Percentiles rank a stretch among this genome's conserved stretches.
Conservation (phyloP, 306 rosid species). For the Corylus americana region DNA sequence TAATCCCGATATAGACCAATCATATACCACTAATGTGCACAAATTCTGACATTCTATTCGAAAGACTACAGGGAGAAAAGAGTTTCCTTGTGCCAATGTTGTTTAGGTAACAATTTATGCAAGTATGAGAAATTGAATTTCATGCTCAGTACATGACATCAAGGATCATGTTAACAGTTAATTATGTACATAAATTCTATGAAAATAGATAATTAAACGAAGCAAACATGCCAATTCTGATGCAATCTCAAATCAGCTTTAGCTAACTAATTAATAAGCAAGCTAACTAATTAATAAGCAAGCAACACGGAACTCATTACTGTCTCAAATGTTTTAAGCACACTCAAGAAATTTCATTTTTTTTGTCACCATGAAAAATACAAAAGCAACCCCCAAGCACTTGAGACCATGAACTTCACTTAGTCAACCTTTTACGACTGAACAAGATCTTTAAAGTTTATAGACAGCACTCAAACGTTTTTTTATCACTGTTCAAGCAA, state of each 20-base stretch:
- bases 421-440: neutral
- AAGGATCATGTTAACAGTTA: neutral
- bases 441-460: neutral
- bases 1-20: too few relatives aligned
- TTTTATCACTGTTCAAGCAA: neutral
- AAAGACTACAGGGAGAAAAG: neutral
- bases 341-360: neutral
- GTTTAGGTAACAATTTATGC: too few relatives aligned
- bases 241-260: neutral
- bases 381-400: neutral
- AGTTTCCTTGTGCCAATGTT: neutral
- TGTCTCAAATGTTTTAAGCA: neutral
- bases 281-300: neutral
- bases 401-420: neutral
- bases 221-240: neutral
- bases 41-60: neutral
- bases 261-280: neutral
- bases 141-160: neutral
- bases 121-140: neutral
- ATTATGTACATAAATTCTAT: neutral
- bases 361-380: neutral
- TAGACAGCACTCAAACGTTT: neutral
- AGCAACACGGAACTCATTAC: neutral
- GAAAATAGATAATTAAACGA: neutral
- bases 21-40: too few relatives aligned